Evolutionary conservation across 2,329 filamentous ascomycete species (phyloP), one percentile per base, ranked within the genome.

Genomic region (Verticillium nubilum): DNA sequence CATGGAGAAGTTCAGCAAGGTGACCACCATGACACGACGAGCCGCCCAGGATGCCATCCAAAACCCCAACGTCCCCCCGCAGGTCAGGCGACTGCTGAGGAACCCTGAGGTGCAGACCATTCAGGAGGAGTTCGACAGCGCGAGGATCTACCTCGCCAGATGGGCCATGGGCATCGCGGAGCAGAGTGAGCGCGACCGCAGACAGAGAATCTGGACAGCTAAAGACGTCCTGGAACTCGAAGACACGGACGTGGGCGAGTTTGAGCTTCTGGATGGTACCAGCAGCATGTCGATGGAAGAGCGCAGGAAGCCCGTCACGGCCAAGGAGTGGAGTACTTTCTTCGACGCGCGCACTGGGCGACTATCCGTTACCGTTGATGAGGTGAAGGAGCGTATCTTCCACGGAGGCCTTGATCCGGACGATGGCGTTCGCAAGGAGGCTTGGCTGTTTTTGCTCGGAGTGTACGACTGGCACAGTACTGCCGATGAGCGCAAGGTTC

Each of bases 121-220:
- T 25, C 93, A 97, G 70, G 93, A 98, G 61, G 96, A 99, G 70
- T 99, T 97, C 67, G 96, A 99, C 77, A 97, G 92, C 68, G 95
- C 96, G 4, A 85, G 95, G 64, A 82, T 99, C 61, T 99, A 99
- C 70, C 81, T 99, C 42, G 95, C 95, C 25, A 84, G 95, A 63
- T 99, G 95, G 95, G 95, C 95, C 2, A 98, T 99, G 95, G 92
- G 92, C 7, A 97, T 99, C 64, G 93, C 95, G 0, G 96, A 99
- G 72, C 95, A 99, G 76, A 94, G 93, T 67, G 95, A 99, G 69
- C 83, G 87, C 42, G 95, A 99, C 67, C 81, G 89, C 26, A 90
- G 87, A 57, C 89, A 93, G 72, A 82, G 93, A 54, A 93, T 97
- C 69, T 99, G 92, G 90, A 97, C 93, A 0, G 94, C 92, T 1